Percentiles rank a stretch among this genome's conserved stretches.
Conservation (phyloP, 495 filamentous ascomycete genomes). For the Lichenothelia convexa region DNA sequence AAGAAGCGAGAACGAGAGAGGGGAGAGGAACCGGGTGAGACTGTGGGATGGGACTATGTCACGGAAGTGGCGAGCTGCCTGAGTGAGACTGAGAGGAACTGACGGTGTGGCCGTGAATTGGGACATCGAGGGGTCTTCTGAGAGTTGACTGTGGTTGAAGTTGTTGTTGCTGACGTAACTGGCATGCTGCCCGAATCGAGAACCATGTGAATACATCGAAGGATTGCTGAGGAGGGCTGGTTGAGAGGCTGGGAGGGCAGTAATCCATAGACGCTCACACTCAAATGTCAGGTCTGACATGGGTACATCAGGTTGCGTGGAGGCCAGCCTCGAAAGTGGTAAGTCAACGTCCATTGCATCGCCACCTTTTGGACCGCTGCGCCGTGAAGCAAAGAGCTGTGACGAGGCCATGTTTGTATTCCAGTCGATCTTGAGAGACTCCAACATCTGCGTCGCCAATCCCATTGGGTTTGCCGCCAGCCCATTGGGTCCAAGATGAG, state of each 20-base stretch:
- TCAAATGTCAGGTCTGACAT: slow-evolving; percentile 52
- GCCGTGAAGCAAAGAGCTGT: slow-evolving; percentile 23
- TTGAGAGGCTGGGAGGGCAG: slow-evolving; percentile 5
- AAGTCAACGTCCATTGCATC: slow-evolving; percentile 30
- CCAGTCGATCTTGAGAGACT: slow-evolving; percentile 83
- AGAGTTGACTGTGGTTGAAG: slow-evolving; percentile 29
- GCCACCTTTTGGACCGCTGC: slow-evolving; percentile 28
- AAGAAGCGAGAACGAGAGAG: slow-evolving; percentile 56
- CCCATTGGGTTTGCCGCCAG: slow-evolving; percentile 60
- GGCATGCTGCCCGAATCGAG: slow-evolving; percentile 29
- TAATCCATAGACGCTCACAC: slow-evolving; percentile 38
- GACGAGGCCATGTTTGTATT: slow-evolving; percentile 38
- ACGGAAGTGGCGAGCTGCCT: slow-evolving; percentile 68
- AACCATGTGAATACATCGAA: too few relatives aligned
- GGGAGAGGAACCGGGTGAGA: slow-evolving; percentile 81
- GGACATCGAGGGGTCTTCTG: slow-evolving; percentile 77
- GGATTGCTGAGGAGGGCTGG: slow-evolving; percentile 11
- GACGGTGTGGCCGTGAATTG: slow-evolving; percentile 73
- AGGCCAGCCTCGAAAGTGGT: slow-evolving; percentile 26
- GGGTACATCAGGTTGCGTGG: slow-evolving; percentile 67
- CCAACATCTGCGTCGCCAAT: slow-evolving; percentile 83
- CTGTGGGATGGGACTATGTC: slow-evolving; percentile 72
- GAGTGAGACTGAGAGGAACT: slow-evolving; percentile 67
- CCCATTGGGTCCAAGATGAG: slow-evolving; percentile 53
- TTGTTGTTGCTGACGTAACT: slow-evolving; percentile 27